phyloP scores from a whole-genome alignment of 306 rosid species.

The Begonia masoniana region DNA sequence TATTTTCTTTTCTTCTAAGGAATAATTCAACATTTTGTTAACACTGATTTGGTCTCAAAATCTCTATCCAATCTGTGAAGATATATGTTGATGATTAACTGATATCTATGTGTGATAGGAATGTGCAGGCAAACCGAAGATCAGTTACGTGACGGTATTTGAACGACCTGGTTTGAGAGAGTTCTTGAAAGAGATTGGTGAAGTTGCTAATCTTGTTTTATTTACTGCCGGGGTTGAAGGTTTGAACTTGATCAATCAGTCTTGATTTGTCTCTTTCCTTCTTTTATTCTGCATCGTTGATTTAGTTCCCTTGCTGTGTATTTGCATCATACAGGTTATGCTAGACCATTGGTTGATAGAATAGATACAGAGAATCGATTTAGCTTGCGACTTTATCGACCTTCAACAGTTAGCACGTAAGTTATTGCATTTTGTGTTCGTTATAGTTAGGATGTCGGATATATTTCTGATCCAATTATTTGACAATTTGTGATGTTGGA shows the following conservation, averaged over 20 bases:
- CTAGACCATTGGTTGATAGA: constrained; percentile 89
- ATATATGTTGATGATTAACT: constrained; percentile 1
- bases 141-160: constrained; percentile 84
- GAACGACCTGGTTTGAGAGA: constrained; percentile 94
- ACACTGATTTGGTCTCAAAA: background rate
- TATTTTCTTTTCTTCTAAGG: background rate
- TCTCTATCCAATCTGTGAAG: constrained; percentile 1
- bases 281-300: background rate
- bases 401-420: constrained; percentile 95
- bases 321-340: constrained; percentile 51
- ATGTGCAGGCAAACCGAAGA: constrained; percentile 64
- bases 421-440: background rate
- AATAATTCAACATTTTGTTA: too few relatives aligned
- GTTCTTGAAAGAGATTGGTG: constrained; percentile 57
- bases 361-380: constrained; percentile 57
- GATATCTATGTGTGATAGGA: constrained; percentile 43
- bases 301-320: background rate
- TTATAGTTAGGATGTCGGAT: too few relatives aligned
- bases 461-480: too few relatives aligned
- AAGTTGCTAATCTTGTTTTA: constrained; percentile 76
- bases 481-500: too few relatives aligned
- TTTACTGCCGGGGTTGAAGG: constrained; percentile 99
- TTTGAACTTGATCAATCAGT: constrained; percentile 14
- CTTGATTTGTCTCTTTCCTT: constrained; percentile 1
- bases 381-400: constrained; percentile 66